A percentile compares a stretch with the other conserved stretches of the same genome.
These are phyloP conservation scores for Xylaria sp. DNA, from an alignment of 2,329 filamentous ascomycete genomes.

Conservation along the genomic window DNA sequence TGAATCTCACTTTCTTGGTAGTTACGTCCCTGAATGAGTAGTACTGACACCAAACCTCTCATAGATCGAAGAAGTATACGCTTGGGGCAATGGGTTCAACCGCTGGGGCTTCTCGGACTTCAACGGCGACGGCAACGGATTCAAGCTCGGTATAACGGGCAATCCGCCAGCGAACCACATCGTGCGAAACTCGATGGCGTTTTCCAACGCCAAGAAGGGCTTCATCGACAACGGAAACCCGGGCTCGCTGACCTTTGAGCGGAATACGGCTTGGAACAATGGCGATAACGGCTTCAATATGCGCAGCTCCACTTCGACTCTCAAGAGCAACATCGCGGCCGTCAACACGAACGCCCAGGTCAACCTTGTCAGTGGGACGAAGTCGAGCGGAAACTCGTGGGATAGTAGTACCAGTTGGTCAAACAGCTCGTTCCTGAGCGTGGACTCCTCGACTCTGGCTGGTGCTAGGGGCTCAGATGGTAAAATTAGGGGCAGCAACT, in stretches of 20 bases:
- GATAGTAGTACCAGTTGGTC: conserved; percentile 52
- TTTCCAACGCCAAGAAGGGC: conserved; percentile 54
- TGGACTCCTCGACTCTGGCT: conserved; percentile 49
- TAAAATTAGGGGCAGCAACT: conserved; percentile 52
- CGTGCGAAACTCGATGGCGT: conserved; percentile 56
- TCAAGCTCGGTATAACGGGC: conserved; percentile 56
- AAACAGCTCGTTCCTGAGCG: conserved; percentile 53
- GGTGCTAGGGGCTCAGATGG: conserved; percentile 51
- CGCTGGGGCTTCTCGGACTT: conserved; percentile 56
- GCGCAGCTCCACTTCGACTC: conserved; percentile 49
- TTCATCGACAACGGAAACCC: conserved; percentile 59
- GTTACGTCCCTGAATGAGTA: background rate
- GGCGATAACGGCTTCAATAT: conserved; percentile 54
- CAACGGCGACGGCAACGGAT: conserved; percentile 58
- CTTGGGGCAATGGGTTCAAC: conserved; percentile 59
- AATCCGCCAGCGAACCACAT: conserved; percentile 55
- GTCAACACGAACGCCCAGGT: conserved; percentile 47
- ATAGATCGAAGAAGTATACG: conserved; percentile 51
- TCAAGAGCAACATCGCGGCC: conserved; percentile 54
- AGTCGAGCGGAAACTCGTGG: conserved; percentile 54
- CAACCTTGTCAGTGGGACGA: conserved; percentile 40
- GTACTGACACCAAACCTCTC: background rate
- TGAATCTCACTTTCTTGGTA: background rate
- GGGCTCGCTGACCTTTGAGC: conserved; percentile 52
- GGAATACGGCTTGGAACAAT: conserved; percentile 60